These are phyloP conservation scores for Pilasporangium apinafurcum DNA, from an alignment of 352 stramenopile genomes.

Conservation along the genomic window DNA sequence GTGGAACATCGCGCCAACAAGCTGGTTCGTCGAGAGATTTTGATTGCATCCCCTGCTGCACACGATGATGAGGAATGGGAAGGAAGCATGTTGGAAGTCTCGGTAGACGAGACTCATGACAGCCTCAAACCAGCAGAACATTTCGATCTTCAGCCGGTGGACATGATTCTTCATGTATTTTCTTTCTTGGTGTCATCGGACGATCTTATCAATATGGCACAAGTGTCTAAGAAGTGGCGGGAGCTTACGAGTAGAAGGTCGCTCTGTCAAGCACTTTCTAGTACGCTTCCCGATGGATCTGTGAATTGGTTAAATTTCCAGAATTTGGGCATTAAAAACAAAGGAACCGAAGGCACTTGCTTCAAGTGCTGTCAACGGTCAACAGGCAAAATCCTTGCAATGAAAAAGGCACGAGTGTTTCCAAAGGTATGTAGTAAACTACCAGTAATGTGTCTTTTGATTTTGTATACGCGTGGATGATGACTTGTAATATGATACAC, in stretches of 20 bases:
- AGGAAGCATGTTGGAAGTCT: slow-evolving; percentile 24
- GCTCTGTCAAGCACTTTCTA: slow-evolving; percentile 62
- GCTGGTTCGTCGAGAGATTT: slow-evolving; percentile 75
- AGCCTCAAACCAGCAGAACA: slow-evolving; percentile 58
- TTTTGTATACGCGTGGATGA: neutral
- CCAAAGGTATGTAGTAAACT: slow-evolving; percentile 69
- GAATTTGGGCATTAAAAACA: slow-evolving; percentile 88
- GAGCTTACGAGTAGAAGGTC: slow-evolving; percentile 66
- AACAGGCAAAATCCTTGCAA: slow-evolving; percentile 79
- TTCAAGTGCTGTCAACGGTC: slow-evolving; percentile 85
- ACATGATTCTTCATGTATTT: slow-evolving; percentile 87
- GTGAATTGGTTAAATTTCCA: slow-evolving; percentile 88
- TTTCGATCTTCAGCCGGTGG: slow-evolving; percentile 80
- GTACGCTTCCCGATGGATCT: slow-evolving; percentile 58
- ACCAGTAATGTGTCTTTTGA: too few relatives aligned
- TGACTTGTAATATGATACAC: slow-evolving; percentile 5
- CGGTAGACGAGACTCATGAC: slow-evolving; percentile 15
- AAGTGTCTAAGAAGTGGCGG: slow-evolving; percentile 76
- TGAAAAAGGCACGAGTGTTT: slow-evolving; percentile 87
- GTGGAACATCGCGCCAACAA: slow-evolving; percentile 83
- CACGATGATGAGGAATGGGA: slow-evolving; percentile 81
- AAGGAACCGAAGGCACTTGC: slow-evolving; percentile 83
- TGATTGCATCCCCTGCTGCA: slow-evolving; percentile 72
- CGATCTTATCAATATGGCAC: slow-evolving; percentile 62
- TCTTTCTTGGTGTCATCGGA: slow-evolving; percentile 75